phyloP scores from a whole-genome alignment of 768 basidiomycete genomes.

The Macrolepiota fuliginosa region DNA sequence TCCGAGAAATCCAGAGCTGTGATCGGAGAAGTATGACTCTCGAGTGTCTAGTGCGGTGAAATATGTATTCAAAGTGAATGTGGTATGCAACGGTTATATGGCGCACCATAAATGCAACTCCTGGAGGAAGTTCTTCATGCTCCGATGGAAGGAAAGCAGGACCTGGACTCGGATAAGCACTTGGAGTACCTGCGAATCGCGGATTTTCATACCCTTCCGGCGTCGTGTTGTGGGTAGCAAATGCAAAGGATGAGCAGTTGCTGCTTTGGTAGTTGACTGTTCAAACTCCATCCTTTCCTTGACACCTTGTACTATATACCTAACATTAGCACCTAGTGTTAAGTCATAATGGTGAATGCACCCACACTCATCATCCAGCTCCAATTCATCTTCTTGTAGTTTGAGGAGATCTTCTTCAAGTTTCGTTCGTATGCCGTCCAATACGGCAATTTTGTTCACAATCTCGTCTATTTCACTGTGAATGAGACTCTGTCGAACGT shows the following conservation, averaged over 20 bases:
- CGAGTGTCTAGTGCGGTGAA: conserved; percentile 59
- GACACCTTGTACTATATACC: conserved; percentile 75
- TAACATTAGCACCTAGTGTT: background rate
- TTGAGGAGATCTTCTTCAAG: conserved; percentile 82
- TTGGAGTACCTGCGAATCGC: background rate
- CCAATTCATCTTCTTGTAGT: conserved; percentile 92
- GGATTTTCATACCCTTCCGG: conserved; percentile 54
- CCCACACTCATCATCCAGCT: conserved; percentile 94
- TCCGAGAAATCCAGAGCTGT: conserved; percentile 93
- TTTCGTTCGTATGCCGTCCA: conserved; percentile 77
- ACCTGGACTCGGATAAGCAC: conserved; percentile 39
- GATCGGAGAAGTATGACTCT: conserved; percentile 78
- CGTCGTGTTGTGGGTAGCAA: conserved; percentile 62
- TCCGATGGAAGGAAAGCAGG: conserved; percentile 97
- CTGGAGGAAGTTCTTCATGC: conserved; percentile 91
- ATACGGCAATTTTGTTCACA: conserved; percentile 80
- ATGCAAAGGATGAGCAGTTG: conserved; percentile 32
- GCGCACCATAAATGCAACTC: conserved; percentile 93
- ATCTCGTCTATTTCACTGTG: conserved; percentile 88
- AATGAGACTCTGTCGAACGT: conserved; percentile 64
- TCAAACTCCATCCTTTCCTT: conserved; percentile 77
- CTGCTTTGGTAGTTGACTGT: conserved; percentile 20
- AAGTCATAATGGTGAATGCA: conserved; percentile 17
- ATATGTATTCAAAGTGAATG: background rate
- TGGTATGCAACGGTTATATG: background rate